Base-by-base conservation (phyloP, 1,284 basidiomycete species). In the Malassezia vespertilionis region DNA sequence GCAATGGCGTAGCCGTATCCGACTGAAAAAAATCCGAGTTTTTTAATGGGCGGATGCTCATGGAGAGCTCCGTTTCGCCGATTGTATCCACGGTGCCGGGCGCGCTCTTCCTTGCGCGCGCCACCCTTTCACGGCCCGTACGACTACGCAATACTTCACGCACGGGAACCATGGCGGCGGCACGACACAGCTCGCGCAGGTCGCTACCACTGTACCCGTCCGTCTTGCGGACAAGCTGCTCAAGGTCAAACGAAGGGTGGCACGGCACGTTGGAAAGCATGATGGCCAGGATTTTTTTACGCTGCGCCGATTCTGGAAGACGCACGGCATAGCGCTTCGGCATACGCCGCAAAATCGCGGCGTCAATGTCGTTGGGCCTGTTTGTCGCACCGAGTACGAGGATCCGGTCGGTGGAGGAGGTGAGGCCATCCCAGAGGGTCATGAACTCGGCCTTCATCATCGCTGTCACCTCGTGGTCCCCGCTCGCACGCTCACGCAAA, bases 391-490 rank as follows among this genome's bases (percentile, higher is more conserved):
- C 91, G 2, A 97, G 79, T 4, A 99, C 86, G 54, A 97, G 73
- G 62, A 99, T 91, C 18, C 88, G 79, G 40, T 78, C 75, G 12
- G 74, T 78, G 3, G 80, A 82, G 0, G 87, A 89, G 1, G 83
- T 79, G n/a, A 97, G 76, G 3, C 93, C 93, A 70, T 99, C 93
- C 93, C 93, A 97, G 28, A 95, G 76, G 82, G 88, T 93, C 90
- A 97, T 95, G 71, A 97, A 97, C 69, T 99, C 91, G 1, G 91
- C 91, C 75, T 99, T 97, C 82, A 97, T 93, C 89, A 96, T 96
- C 5, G 83, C 87, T 21, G 89, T 96, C 36, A 90, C 91, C 67
- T 97, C 93, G 72, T 99, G 93, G 65, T 97, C 93, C 10, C 83
- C 83, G 43, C 81, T 79, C 10, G 74, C 74, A 53, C 93, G 77